A percentile compares a stretch with the other conserved stretches of the same genome.
phyloP scores from a whole-genome alignment of 139 green algal species.

The Dunaliella primolecta region DNA sequence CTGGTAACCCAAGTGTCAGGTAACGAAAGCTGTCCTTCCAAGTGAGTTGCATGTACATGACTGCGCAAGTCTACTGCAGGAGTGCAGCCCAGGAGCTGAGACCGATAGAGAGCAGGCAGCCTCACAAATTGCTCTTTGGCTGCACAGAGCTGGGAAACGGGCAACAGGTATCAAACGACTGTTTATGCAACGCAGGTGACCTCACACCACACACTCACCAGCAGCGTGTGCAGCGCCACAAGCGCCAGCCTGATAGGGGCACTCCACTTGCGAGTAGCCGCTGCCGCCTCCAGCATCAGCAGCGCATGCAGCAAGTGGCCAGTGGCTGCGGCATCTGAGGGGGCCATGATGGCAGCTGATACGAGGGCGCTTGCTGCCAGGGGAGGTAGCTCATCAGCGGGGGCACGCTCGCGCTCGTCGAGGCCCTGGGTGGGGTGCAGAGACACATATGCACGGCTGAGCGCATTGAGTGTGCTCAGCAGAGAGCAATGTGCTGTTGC shows the following conservation, averaged over 20 bases:
- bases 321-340: neutral
- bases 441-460: neutral
- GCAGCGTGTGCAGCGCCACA: constrained; percentile 46
- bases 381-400: constrained; percentile 67
- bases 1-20: too few species aligned
- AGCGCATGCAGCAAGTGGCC: constrained; percentile 40
- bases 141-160: too few species aligned
- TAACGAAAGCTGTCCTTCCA: too few species aligned
- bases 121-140: too few species aligned
- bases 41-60: too few species aligned
- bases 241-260: constrained; percentile 54
- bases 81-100: too few species aligned
- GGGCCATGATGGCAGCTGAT: neutral
- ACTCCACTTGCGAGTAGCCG: constrained; percentile 46
- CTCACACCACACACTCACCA: too few species aligned
- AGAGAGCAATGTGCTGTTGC: too few species aligned
- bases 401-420: constrained; percentile 71
- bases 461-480: neutral
- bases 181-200: too few species aligned
- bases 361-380: constrained; percentile 55
- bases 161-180: too few species aligned
- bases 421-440: constrained; percentile 25
- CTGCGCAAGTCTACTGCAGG: too few species aligned
- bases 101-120: too few species aligned
- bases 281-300: constrained; percentile 42